Base-by-base conservation (phyloP, 371 early-diverging fungal genomes). In the Syncephalis plumigaleata region DNA sequence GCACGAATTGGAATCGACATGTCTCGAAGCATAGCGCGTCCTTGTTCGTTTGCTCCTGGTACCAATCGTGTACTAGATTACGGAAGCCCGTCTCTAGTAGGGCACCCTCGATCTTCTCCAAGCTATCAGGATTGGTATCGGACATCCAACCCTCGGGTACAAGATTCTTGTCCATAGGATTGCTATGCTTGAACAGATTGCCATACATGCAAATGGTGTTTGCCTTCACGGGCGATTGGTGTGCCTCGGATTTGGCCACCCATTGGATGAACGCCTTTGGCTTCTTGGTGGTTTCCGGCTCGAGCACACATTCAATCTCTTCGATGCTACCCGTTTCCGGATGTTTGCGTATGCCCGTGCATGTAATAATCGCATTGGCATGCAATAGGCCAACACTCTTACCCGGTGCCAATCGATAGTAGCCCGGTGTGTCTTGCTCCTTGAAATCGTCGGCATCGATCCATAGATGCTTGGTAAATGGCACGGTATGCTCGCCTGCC, bases 201-300 rank as follows among this genome's bases (percentile, higher is more conserved):
- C 74, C 70, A 68, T 90, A 95, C 39, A 90, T 59, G 44, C 93
- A 72, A 23, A 91, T 67, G 63, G 94, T 88, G 48, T 81, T 75
- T 39, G 89, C 55, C 22, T 63, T 58, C 27, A 91, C 84, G 22
- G 95, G 91, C 3, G 91, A 90, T 25, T 75, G 67, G 53, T 77
- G 80, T 53, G 71, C 65, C 24, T 83, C 72, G 13, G 83, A 78
- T 50, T 87, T 79, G 21, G 86, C 87, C 16, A 99, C 75, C 99
- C 99, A 99, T 60, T 99, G 98, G 65, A 98, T 96, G 65, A 81
- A 95, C 0, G 98, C 86, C 79, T 92, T 95, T 50, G 98, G 93
- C 66, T 81, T 84, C 60, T 77, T 76, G 18, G 64, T 74, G 20
- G 63, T 58, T 17, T 68, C 71, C 54, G 80, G 75, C 51, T 89